These are phyloP conservation scores for Ceratocystis alfenasii DNA, from an alignment of 2,329 filamentous ascomycete genomes.

Conservation along the genomic window DNA sequence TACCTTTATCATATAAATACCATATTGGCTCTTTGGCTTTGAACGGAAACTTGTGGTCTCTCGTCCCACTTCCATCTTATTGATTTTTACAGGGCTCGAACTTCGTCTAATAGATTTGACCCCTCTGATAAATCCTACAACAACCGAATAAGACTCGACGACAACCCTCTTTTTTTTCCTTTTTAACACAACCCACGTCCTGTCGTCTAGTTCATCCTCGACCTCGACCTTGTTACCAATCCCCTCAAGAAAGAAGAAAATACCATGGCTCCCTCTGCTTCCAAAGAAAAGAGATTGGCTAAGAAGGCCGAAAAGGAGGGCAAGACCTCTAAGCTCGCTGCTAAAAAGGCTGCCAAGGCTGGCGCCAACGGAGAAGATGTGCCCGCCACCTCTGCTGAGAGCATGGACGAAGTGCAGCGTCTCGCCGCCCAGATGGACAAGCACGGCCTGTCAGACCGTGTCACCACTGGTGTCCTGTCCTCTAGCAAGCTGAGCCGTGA, in stretches of 20 bases:
- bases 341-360: slow-evolving; percentile 57
- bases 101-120: slow-evolving; percentile 17
- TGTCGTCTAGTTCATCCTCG: slow-evolving; percentile 13
- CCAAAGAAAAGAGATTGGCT: slow-evolving; percentile 60
- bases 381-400: slow-evolving; percentile 57
- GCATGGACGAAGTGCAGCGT: slow-evolving; percentile 72
- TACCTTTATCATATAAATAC: neutral
- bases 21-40: neutral
- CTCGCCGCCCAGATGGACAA: slow-evolving; percentile 90
- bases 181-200: slow-evolving; percentile 20
- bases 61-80: slow-evolving; percentile 14
- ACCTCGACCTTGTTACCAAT: slow-evolving; percentile 22
- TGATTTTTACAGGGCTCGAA: slow-evolving; percentile 17
- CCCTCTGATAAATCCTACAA: slow-evolving; percentile 17
- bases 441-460: slow-evolving; percentile 89
- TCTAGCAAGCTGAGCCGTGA: slow-evolving; percentile 78
- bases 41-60: slow-evolving; percentile 12
- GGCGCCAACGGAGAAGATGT: slow-evolving; percentile 58
- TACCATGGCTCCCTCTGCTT: slow-evolving; percentile 49
- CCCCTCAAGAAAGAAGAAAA: slow-evolving; percentile 27
- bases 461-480: slow-evolving; percentile 90
- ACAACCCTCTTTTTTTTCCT: slow-evolving; percentile 20
- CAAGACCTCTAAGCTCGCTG: slow-evolving; percentile 57
- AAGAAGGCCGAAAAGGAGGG: slow-evolving; percentile 62
- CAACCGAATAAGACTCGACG: slow-evolving; percentile 12